Evolutionary conservation across 2,329 filamentous ascomycete species (phyloP).

Genomic region (Spiromastix sp.): DNA sequence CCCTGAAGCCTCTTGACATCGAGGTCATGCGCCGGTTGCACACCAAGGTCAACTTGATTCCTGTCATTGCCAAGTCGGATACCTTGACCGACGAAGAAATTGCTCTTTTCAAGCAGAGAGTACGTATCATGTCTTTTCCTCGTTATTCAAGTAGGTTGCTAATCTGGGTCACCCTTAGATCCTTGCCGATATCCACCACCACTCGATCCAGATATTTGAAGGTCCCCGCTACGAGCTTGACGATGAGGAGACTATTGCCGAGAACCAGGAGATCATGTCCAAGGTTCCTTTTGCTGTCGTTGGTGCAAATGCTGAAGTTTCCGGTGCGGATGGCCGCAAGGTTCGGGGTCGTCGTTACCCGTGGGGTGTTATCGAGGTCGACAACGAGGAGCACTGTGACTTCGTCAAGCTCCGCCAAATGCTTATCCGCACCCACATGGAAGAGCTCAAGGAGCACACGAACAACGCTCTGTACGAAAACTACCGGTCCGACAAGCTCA

Average conservation of each 20-base stretch:
- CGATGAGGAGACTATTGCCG: conserved; percentile 97
- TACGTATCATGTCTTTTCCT: conserved; percentile 42
- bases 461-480: conserved; percentile 99
- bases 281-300: conserved; percentile 98
- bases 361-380: conserved; percentile 97
- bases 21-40: conserved; percentile 99
- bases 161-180: conserved; percentile 52
- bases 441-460: conserved; percentile 99
- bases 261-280: conserved; percentile 99
- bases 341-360: conserved; percentile 94
- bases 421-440: conserved; percentile 99
- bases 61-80: conserved; percentile 97
- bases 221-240: conserved; percentile 97
- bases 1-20: conserved; percentile 94
- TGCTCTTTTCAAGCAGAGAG: conserved; percentile 84
- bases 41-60: conserved; percentile 99
- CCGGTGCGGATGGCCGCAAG: conserved; percentile 82
- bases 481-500: conserved; percentile 99
- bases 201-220: conserved; percentile 98
- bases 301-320: conserved; percentile 90
- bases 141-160: background rate
- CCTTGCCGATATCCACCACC: conserved; percentile 89
- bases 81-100: conserved; percentile 97
- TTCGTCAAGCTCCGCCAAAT: conserved; percentile 99
- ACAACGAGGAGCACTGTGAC: conserved; percentile 99